Base-by-base conservation (phyloP, 2,329 filamentous ascomycete genomes). In the Ceratocystis cubensis region DNA sequence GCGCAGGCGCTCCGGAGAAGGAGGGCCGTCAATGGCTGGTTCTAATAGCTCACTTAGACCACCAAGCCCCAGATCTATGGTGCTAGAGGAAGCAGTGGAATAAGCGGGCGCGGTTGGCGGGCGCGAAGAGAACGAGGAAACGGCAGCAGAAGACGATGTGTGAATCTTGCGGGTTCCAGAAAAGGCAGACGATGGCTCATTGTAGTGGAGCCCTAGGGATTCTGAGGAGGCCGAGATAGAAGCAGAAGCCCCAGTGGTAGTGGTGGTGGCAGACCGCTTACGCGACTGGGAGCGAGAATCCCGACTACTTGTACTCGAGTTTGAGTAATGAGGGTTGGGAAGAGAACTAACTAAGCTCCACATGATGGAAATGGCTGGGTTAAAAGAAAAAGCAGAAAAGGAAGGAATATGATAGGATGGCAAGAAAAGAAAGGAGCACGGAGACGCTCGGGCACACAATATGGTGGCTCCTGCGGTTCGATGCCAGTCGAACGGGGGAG, bases 21-120 rank as follows among this genome's bases (percentile, higher is more conserved):
- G 83, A 50, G 84, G 83, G 20, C 82, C 81, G 70, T 86, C 82
- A 66, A 86, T 75, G 69, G 84, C 79, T 62, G 84, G 82, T 67
- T 81, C 82, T 67, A 86, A 74, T 65, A 82, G 76, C 67, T 81
- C 79, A 68, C 75, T 71, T 61, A 77, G 64, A 30, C 46, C 61
- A 53, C 46, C 64, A 6, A 68, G 41, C 15, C 64, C 61, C 56
- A 59, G 10, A 37, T 59, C 56, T 28, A 37, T 2, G 56, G 56
- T 37, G 56, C 56, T 59, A 13, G 56, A 30, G 17, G 56, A 59
- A 46, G 64, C 57, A 41, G 65, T 64, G 28, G 46, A 46, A 46
- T 37, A 61, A 15, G 66, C 20, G 17, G 66, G 66, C 17, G 68
- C 66, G 5, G 66, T 64, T 13, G 68, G 66, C 22, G 67, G 50